phyloP scores from a whole-genome alignment of 23 red algal genomes.

The Agarophyton chilense region DNA sequence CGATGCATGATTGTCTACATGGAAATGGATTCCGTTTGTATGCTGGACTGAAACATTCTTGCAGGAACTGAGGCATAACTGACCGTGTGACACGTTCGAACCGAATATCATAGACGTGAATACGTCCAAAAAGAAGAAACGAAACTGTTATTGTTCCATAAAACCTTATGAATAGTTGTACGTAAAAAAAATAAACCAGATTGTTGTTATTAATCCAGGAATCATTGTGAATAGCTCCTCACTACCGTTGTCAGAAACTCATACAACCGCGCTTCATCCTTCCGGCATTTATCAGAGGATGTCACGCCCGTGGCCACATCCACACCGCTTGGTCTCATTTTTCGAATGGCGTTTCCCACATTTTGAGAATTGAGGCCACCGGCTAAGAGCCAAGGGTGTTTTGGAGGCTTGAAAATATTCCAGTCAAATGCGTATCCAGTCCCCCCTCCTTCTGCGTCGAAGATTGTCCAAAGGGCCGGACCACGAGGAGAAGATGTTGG shows the following conservation, averaged over 20 bases:
- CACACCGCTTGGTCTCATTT: constrained; percentile 55
- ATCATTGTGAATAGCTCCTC: constrained; percentile 2
- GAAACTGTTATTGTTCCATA: no score
- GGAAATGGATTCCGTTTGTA: not conserved
- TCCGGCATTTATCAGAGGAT: constrained; percentile 35
- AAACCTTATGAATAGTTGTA: no score
- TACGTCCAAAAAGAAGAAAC: no score
- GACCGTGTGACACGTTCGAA: no score
- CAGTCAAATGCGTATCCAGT: constrained; percentile 79
- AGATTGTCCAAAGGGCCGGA: constrained; percentile 46
- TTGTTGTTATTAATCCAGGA: no score
- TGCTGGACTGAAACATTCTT: not conserved
- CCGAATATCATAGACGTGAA: no score
- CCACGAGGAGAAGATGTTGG: not conserved
- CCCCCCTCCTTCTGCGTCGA: constrained; percentile 79
- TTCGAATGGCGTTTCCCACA: constrained; percentile 58
- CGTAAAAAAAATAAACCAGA: no score
- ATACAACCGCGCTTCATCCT: constrained; percentile 49
- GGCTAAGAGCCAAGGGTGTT: constrained; percentile 69
- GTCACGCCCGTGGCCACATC: constrained; percentile 84
- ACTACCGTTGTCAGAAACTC: constrained; percentile 22
- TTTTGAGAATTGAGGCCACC: constrained; percentile 79
- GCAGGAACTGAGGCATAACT: no score
- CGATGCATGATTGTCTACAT: constrained; percentile 29
- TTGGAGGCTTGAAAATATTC: constrained; percentile 35